Conservation (phyloP, 140 eudicot genomes). For the Cichorium intybus region DNA sequence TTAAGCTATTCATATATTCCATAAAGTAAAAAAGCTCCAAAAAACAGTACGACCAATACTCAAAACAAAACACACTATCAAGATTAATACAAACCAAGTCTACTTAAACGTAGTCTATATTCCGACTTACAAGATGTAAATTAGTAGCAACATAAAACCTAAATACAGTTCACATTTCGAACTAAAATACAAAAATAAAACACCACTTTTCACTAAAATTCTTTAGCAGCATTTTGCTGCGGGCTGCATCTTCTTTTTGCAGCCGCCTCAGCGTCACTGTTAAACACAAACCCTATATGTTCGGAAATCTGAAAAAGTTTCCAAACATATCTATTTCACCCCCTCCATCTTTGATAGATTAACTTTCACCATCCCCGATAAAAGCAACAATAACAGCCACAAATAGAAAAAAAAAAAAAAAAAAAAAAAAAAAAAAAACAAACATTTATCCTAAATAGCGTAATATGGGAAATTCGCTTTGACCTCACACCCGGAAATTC, state of each 20-base stretch:
- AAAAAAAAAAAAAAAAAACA: not conserved
- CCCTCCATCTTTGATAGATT: constrained; percentile 19
- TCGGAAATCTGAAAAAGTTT: constrained; percentile 35
- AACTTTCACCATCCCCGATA: constrained; percentile 43
- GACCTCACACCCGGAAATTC: constrained; percentile 58
- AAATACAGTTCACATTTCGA: constrained; percentile 20
- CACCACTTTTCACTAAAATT: constrained; percentile 30
- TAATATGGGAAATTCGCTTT: not conserved
- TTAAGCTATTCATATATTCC: not conserved
- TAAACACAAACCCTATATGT: constrained; percentile 24
- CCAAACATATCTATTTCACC: constrained; percentile 28
- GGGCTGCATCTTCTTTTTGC: constrained; percentile 77
- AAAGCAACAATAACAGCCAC: constrained; percentile 8
- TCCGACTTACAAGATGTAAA: constrained; percentile 40
- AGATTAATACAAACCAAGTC: constrained; percentile 18
- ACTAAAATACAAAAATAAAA: constrained; percentile 17
- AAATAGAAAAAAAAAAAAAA: not conserved
- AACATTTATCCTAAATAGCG: not conserved
- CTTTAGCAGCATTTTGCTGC: constrained; percentile 46
- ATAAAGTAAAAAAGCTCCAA: not conserved
- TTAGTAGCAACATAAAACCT: constrained; percentile 28
- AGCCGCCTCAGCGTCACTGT: constrained; percentile 66
- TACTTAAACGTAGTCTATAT: constrained; percentile 3
- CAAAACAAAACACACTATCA: not conserved
- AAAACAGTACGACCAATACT: not conserved